Evolutionary conservation across 2,329 filamentous ascomycete genomes (phyloP), one percentile per base, ranked within the genome.

Genomic region (Colletotrichum sublineola): DNA sequence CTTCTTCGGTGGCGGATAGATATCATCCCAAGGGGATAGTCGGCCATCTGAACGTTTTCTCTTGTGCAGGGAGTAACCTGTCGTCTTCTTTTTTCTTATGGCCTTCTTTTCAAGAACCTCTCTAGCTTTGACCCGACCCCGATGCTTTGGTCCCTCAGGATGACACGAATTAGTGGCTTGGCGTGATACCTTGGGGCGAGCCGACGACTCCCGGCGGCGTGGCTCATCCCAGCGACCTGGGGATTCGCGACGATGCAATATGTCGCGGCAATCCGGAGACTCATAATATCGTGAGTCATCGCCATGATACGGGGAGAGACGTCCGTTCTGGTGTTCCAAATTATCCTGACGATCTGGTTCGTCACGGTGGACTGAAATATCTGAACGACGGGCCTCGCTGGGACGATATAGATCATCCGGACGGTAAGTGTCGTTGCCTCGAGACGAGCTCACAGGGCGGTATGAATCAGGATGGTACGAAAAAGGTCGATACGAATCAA

Each of bases 1-100:
- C 60, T 63, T 72, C 46, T 63, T 68, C n/a, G 53, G 2, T 5
- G 69, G 69, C 24, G 48, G 53, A 12, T 72, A 15, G 42, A 78
- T 77, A 48, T 76, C 74, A 48, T 77, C 75, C 78, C 76, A 80
- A 44, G 78, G 76, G 33, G 77, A 77, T 31, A 79, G 68, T 31
- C 78, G 75, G 40, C 77, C 77, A 12, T 74, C 69, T 20, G 50
- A 36, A 18, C 38, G 46, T 12, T 69, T 42, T 36, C 31, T 60
- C 12, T 14, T 67, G 14, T 29, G 24, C 2, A 29, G 12, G 12
- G 55, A 38, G 18, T 48, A 42, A 3, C 24, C 1, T 14, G 7
- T 38, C n/a, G 68, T 38, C 38, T 71, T 33, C 15, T 38, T 33
- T 8, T 42, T 31, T 5, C 24, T 18, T 11, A 29, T 18, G 5